These are phyloP conservation scores for Diplosphaera chodatii DNA, from an alignment of 139 green algal species.

Conservation along the genomic window DNA sequence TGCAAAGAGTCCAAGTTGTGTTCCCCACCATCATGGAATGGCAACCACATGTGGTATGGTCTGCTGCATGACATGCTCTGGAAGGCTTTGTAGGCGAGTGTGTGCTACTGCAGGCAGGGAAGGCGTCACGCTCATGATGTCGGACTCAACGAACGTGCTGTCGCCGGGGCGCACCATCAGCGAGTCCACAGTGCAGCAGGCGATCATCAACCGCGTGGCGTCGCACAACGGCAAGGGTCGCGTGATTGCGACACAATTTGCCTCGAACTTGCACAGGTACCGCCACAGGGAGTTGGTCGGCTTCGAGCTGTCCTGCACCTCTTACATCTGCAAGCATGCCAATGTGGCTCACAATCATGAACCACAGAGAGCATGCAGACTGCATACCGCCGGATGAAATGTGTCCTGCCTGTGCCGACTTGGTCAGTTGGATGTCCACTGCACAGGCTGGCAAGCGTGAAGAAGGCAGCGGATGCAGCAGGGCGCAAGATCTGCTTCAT, in stretches of 20 bases:
- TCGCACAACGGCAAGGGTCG: conserved; percentile 74
- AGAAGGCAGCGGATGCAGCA: conserved; percentile 86
- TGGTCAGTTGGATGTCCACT: too few relatives aligned
- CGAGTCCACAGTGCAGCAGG: conserved; percentile 69
- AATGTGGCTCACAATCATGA: too few relatives aligned
- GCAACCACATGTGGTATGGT: too few relatives aligned
- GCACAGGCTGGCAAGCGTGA: conserved; percentile 67
- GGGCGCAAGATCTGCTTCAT: conserved; percentile 87
- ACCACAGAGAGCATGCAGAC: too few relatives aligned
- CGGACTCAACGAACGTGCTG: conserved; percentile 96
- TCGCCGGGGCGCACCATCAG: conserved; percentile 79
- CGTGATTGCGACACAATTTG: conserved; percentile 90
- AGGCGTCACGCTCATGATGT: conserved; percentile 88
- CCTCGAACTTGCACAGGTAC: conserved; percentile 83
- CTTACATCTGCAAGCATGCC: too few relatives aligned
- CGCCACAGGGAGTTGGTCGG: not conserved
- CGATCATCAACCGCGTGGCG: conserved; percentile 64
- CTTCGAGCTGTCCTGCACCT: not conserved
- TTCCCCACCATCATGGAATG: too few relatives aligned
- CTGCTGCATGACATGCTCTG: too few relatives aligned
- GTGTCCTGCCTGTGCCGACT: too few relatives aligned
- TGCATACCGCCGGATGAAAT: too few relatives aligned
- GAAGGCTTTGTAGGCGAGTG: too few relatives aligned
- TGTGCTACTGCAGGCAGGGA: conserved; percentile 66
- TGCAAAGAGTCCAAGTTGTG: not conserved